Base-by-base conservation (phyloP, 768 basidiomycete genomes). In the Pilatotrama ljubarskyi region DNA sequence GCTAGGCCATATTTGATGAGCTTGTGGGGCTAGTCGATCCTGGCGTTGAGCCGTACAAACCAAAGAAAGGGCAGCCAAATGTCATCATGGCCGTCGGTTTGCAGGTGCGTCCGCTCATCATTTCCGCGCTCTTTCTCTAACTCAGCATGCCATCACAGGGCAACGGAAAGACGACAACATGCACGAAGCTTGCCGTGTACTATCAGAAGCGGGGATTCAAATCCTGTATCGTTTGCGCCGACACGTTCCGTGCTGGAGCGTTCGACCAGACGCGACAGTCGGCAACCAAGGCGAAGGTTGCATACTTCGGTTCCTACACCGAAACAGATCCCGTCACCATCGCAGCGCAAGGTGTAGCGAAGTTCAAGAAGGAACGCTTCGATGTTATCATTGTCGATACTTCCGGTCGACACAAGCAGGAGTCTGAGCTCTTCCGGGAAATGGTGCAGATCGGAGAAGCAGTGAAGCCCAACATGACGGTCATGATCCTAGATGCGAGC, bases 221-320 rank as follows among this genome's bases (percentile, higher is more conserved):
- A 73, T 91, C 95, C 13, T 93, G 89, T 61, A 95, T 99, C 54
- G 96, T 99, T 65, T 99, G 97, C 69, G 97, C 97, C 20, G 97
- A 99, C 74, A 99, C 97, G 0, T 99, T 99, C 80, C 91, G 97
- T 76, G 97, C 97, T 3, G 97, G 97, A 51, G 97, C 97, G 37
- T 99, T 99, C 75, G 97, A 99, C 75, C 97, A 99, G 74, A 93
- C 97, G 11, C 88, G 97, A 70, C 97, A 99, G 77, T 98, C 96
- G 50, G 96, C 97, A 18, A 97, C 95, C 14, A 96, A 97, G 74
- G 97, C 97, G 38, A 98, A 98, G 73, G 93, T 99, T 14, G 95
- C 97, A 2, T 99, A 97, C 82, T 99, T 95, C 76, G 97, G 97
- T 20, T 95, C 92, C 52, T 98, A 99, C 76, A 99, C 97, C 38